A percentile compares a stretch with the other conserved stretches of the same genome.
phyloP scores from a whole-genome alignment of 352 stramenopile genomes.

The Halophytophthora batemanensis region DNA sequence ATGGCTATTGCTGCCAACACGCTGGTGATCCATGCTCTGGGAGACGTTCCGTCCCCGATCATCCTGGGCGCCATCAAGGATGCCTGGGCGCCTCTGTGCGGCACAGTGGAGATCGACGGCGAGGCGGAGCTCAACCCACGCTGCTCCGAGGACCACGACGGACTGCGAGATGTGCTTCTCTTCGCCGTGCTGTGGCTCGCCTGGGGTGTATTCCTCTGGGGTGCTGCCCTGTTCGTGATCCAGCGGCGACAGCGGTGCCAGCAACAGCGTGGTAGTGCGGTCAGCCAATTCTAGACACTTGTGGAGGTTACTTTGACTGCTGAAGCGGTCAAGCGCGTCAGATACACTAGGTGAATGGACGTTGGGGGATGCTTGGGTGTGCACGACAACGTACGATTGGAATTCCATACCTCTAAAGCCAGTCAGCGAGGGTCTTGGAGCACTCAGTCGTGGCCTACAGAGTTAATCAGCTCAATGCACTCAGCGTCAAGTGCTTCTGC shows the following conservation, averaged over 20 bases:
- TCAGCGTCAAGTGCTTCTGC: constrained; percentile 3
- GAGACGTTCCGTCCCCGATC: constrained; percentile 93
- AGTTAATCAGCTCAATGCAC: no score
- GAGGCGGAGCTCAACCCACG: constrained; percentile 60
- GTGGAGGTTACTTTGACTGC: no score
- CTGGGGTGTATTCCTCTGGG: constrained; percentile 72
- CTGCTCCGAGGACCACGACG: constrained; percentile 52
- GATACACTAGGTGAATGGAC: no score
- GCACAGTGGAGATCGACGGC: constrained; percentile 62
- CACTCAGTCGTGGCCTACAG: neutral
- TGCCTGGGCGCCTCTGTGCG: constrained; percentile 86
- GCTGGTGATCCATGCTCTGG: constrained; percentile 90
- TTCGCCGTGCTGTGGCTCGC: constrained; percentile 74
- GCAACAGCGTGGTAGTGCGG: constrained; percentile 16
- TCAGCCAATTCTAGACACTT: constrained; percentile 19
- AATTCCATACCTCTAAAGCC: no score
- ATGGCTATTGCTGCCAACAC: constrained; percentile 92
- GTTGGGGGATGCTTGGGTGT: no score
- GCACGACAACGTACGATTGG: no score
- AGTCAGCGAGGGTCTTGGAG: no score
- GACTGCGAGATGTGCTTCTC: constrained; percentile 66
- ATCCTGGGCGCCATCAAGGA: constrained; percentile 93
- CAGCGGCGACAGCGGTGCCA: constrained; percentile 24
- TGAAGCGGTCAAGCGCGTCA: no score
- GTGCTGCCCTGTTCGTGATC: constrained; percentile 39